A percentile compares a stretch with the other conserved stretches of the same genome.
phyloP scores from a whole-genome alignment of 1,284 basidiomycete species.

The Ceraceosorus bombacis region DNA sequence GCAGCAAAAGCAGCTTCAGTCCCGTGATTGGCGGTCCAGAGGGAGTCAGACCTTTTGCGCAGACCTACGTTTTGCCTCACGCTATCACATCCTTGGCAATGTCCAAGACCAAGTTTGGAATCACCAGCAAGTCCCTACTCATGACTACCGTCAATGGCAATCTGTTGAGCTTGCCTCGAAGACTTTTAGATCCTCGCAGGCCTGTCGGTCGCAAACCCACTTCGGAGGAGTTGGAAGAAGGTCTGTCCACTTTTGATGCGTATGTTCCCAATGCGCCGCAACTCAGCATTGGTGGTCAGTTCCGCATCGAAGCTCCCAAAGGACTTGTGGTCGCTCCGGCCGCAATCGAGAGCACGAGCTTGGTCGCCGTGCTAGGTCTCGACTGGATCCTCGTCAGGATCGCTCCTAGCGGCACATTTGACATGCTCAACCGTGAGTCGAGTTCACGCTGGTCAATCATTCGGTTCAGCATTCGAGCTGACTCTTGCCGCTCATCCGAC shows the following conservation, averaged over 20 bases:
- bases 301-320: conserved; percentile 52
- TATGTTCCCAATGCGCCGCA: conserved; percentile 66
- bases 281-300: conserved; percentile 68
- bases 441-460: not conserved
- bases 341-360: conserved; percentile 72
- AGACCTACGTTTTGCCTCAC: conserved; percentile 64
- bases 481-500: not conserved
- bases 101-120: conserved; percentile 70
- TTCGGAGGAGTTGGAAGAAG: conserved; percentile 72
- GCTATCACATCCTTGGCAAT: conserved; percentile 61
- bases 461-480: not conserved
- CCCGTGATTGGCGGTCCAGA: not conserved
- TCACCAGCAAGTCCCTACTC: conserved; percentile 80
- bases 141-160: conserved; percentile 70
- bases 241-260: conserved; percentile 75
- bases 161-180: conserved; percentile 66
- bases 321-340: conserved; percentile 64
- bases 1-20: conserved; percentile 12
- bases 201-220: conserved; percentile 67
- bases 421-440: conserved; percentile 60
- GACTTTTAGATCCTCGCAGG: conserved; percentile 73
- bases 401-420: conserved; percentile 81
- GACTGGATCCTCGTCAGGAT: conserved; percentile 79
- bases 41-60: conserved; percentile 54
- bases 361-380: conserved; percentile 77